Conservation (phyloP, 192 early-diverging fungal genomes). For the Coemansia sp. region DNA sequence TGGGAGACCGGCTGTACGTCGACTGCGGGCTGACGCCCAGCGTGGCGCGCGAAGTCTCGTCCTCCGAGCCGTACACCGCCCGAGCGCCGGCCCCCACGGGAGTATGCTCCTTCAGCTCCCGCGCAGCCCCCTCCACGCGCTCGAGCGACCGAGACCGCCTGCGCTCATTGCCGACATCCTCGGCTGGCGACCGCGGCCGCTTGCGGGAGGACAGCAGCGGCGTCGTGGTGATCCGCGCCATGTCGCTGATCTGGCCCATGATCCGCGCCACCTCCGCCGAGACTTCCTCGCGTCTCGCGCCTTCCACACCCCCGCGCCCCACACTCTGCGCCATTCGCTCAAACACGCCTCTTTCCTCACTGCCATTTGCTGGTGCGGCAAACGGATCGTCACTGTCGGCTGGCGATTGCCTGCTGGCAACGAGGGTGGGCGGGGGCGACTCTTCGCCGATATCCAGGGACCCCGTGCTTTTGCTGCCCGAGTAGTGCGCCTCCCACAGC, state of each 20-base stretch:
- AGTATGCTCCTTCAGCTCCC: neutral
- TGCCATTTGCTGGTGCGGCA: neutral
- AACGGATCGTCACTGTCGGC: neutral
- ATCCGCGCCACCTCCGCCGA: constrained; percentile 9
- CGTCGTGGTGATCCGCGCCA: neutral
- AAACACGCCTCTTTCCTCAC: neutral
- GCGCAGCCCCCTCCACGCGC: neutral
- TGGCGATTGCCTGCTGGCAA: neutral
- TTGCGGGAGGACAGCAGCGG: neutral
- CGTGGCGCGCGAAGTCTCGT: constrained; percentile 28
- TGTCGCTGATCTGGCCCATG: constrained; percentile 19
- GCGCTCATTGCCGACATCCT: neutral
- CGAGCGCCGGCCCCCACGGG: neutral
- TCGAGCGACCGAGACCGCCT: constrained; percentile 7
- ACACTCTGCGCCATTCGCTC: constrained; percentile 6
- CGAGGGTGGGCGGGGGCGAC: constrained; percentile 24
- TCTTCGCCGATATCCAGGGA: constrained; percentile 16
- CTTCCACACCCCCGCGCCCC: neutral
- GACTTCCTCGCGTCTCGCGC: neutral
- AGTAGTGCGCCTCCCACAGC: constrained; percentile 42
- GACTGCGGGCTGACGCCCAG: constrained; percentile 22
- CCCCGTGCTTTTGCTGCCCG: neutral
- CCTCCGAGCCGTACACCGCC: constrained; percentile 18
- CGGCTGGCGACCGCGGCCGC: neutral
- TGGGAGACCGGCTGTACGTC: constrained; percentile 18